These are phyloP conservation scores for Boletus subparvulus DNA, from an alignment of 768 basidiomycete genomes.

Conservation along the genomic window DNA sequence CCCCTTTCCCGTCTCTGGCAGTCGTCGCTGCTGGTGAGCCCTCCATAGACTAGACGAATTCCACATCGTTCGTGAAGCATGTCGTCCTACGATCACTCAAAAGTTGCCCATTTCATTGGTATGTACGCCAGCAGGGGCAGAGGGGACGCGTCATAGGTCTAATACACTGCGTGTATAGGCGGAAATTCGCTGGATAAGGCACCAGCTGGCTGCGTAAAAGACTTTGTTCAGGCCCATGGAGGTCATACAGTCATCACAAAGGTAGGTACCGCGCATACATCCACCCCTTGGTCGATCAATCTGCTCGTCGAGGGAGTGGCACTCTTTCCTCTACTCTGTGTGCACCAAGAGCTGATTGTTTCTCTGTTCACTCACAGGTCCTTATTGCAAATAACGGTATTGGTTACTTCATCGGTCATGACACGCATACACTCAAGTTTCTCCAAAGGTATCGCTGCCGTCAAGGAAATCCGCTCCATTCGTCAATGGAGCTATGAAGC, in stretches of 20 bases:
- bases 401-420: constrained; percentile 8
- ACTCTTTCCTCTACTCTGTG: not conserved
- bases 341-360: constrained; percentile 7
- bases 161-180: constrained; percentile 48
- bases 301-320: not conserved
- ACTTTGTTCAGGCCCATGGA: constrained; percentile 88
- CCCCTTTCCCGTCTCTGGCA: constrained; percentile 6
- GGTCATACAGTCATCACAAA: constrained; percentile 99
- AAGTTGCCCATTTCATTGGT: constrained; percentile 67
- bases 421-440: constrained; percentile 25
- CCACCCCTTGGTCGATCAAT: constrained; percentile 6
- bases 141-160: constrained; percentile 10
- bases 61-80: constrained; percentile 16
- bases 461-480: constrained; percentile 98
- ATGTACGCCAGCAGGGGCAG: constrained; percentile 12
- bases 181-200: constrained; percentile 91
- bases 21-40: constrained; percentile 3
- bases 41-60: constrained; percentile 8
- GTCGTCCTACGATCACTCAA: constrained; percentile 53
- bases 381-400: constrained; percentile 98
- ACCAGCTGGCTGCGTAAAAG: constrained; percentile 70
- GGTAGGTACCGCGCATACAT: constrained; percentile 46
- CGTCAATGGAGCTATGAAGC: constrained; percentile 99
- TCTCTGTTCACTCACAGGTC: constrained; percentile 50
- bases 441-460: constrained; percentile 88